A percentile compares a stretch with the other conserved stretches of the same genome.
Evolutionary conservation across 2,329 filamentous ascomycete genomes (phyloP).

Genomic region (Karstenula rhodostoma): DNA sequence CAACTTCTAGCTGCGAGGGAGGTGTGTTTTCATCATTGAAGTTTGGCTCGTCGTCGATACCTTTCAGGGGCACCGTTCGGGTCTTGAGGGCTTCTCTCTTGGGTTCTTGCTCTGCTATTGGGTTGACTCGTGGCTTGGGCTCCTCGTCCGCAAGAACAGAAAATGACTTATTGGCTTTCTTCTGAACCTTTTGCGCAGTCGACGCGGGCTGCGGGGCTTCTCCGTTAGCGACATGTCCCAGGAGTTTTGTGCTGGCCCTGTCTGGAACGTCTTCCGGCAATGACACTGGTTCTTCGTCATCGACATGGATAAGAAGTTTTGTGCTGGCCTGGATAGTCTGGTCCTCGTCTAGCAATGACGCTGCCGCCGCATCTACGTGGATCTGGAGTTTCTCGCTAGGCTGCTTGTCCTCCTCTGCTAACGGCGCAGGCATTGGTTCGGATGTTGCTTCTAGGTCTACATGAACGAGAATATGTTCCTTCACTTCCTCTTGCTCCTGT

Average conservation of each 20-base stretch:
- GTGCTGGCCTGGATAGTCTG: no score
- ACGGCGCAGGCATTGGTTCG: not conserved
- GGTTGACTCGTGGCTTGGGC: conserved; percentile 16
- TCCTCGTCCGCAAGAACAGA: conserved; percentile 27
- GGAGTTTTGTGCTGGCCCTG: no score
- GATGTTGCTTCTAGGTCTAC: not conserved
- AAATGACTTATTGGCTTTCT: conserved; percentile 31
- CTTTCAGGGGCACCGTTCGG: conserved; percentile 41
- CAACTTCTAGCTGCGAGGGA: conserved; percentile 57
- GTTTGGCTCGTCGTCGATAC: conserved; percentile 39
- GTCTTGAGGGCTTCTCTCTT: conserved; percentile 10
- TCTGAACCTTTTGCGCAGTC: not conserved
- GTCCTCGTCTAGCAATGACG: not conserved
- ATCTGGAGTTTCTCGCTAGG: not conserved
- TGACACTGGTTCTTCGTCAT: no score
- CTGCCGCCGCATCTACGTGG: not conserved
- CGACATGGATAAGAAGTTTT: no score
- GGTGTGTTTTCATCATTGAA: conserved; percentile 58
- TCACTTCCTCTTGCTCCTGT: conserved; percentile 19
- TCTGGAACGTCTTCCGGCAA: no score
- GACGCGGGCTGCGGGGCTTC: not conserved
- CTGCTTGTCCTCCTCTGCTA: not conserved
- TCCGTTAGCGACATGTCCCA: not conserved
- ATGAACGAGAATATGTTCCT: not conserved
- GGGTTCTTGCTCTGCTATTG: conserved; percentile 28